These are phyloP conservation scores for Plantago coronopus DNA, from an alignment of 305 asterid genomes.

Conservation along the genomic window DNA sequence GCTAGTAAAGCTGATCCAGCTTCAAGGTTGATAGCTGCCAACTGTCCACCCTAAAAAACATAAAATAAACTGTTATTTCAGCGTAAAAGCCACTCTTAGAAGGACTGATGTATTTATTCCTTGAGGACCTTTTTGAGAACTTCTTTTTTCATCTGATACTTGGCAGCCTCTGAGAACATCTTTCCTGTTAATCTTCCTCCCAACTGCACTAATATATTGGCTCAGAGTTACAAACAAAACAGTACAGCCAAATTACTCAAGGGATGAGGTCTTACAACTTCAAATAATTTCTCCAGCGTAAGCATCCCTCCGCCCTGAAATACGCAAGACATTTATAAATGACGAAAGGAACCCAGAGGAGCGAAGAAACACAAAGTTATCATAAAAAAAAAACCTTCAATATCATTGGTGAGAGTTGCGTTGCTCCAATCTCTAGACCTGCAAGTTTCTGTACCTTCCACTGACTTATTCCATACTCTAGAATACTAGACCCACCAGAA, in stretches of 20 bases:
- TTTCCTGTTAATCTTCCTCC: conserved; percentile 75
- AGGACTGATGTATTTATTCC: conserved; percentile 11
- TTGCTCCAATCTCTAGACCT: conserved; percentile 67
- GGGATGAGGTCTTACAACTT: conserved; percentile 45
- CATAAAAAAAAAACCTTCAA: conserved; percentile 55
- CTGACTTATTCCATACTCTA: conserved; percentile 70
- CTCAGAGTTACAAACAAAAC: conserved; percentile 23
- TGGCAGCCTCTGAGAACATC: conserved; percentile 71
- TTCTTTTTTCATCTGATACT: conserved; percentile 67
- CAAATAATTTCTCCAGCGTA: conserved; percentile 67
- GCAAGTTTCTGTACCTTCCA: conserved; percentile 84
- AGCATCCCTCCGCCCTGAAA: conserved; percentile 88
- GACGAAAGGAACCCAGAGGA: conserved; percentile 17
- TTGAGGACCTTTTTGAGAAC: conserved; percentile 57
- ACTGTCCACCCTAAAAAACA: conserved; percentile 64
- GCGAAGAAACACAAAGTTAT: conserved; percentile 18
- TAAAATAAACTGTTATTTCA: conserved; percentile 11
- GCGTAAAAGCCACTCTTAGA: conserved; percentile 12
- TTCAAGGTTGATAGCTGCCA: conserved; percentile 81
- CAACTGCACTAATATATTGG: conserved; percentile 42
- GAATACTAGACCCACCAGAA: conserved; percentile 40
- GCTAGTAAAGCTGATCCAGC: conserved; percentile 65
- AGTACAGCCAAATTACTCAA: conserved; percentile 3
- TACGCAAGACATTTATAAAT: conserved; percentile 24
- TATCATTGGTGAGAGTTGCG: conserved; percentile 55